Conservation (phyloP, 805 yeast species). For the Helenozyma rhizophorensis region DNA sequence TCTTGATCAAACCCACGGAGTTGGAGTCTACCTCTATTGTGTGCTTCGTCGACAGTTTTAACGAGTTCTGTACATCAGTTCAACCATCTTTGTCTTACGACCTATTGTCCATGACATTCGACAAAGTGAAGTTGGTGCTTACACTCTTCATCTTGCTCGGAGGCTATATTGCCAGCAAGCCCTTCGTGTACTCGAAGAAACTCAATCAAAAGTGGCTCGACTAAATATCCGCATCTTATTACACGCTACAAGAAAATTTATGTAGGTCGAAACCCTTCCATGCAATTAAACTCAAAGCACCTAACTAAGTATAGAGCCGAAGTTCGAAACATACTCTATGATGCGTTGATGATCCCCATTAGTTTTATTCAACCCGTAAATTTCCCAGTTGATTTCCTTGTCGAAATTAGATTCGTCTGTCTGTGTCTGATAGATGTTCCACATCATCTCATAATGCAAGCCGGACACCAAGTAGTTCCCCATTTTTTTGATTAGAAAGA, state of each 20-base stretch:
- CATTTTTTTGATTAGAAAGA: constrained; percentile 31
- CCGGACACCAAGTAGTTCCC: constrained; percentile 32
- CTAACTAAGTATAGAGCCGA: constrained; percentile 9
- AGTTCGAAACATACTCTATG: constrained; percentile 8
- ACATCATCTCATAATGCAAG: constrained; percentile 36
- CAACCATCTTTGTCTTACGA: constrained; percentile 86
- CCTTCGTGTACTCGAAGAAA: constrained; percentile 52
- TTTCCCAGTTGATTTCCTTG: constrained; percentile 21
- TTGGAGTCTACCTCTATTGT: constrained; percentile 80
- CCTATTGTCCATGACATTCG: constrained; percentile 62
- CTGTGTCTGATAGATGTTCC: constrained; percentile 30
- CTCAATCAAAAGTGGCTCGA: constrained; percentile 52
- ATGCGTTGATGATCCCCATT: constrained; percentile 9
- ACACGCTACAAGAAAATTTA: no score
- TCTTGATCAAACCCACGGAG: constrained; percentile 46
- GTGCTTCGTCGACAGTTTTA: constrained; percentile 55
- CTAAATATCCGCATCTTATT: no score
- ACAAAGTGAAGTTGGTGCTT: constrained; percentile 53
- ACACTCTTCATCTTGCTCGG: constrained; percentile 54
- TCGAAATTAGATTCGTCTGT: background rate
- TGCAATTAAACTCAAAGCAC: no score
- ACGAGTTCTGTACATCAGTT: constrained; percentile 70
- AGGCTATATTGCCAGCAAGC: constrained; percentile 47
- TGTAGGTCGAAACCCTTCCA: no score
- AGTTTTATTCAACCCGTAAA: constrained; percentile 24